A percentile compares a stretch with the other conserved stretches of the same genome.
phyloP scores from a whole-genome alignment of 2,329 filamentous ascomycete species.

The Fusarium gaditjirri region DNA sequence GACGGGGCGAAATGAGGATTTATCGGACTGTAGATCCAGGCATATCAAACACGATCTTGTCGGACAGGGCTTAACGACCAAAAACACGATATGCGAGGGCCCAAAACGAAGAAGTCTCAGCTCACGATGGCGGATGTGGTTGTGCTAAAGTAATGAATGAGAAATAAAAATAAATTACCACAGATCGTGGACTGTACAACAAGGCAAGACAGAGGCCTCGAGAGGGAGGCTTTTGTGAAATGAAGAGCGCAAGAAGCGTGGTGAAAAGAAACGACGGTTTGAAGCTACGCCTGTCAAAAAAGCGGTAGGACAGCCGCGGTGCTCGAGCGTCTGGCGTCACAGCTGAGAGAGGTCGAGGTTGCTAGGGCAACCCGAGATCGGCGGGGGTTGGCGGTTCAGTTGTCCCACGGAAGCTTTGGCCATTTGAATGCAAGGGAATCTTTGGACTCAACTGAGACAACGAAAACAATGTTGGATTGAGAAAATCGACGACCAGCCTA shows the following conservation, averaged over 20 bases:
- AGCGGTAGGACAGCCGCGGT: slow-evolving; percentile 38
- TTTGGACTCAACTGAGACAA: slow-evolving; percentile 16
- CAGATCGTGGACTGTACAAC: slow-evolving; percentile 4
- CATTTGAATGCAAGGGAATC: slow-evolving; percentile 12
- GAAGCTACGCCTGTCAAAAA: slow-evolving; percentile 39
- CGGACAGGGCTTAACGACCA: slow-evolving; percentile 24
- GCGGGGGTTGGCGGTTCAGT: slow-evolving; percentile 25
- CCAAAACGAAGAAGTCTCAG: slow-evolving; percentile 10
- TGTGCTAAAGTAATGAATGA: slow-evolving; percentile 6
- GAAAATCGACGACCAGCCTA: neutral
- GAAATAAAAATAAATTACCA: slow-evolving; percentile 21
- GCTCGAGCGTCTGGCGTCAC: slow-evolving; percentile 30
- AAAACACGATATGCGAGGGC: slow-evolving; percentile 12
- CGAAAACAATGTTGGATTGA: slow-evolving; percentile 6
- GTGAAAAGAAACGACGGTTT: slow-evolving; percentile 25
- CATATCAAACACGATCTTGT: slow-evolving; percentile 38
- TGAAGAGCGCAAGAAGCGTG: slow-evolving; percentile 28
- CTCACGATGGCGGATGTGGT: slow-evolving; percentile 4
- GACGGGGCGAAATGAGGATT: slow-evolving; percentile 14
- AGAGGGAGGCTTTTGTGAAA: slow-evolving; percentile 15
- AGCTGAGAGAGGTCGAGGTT: slow-evolving; percentile 16
- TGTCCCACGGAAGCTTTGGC: slow-evolving; percentile 24
- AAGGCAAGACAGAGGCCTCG: slow-evolving; percentile 25
- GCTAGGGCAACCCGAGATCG: slow-evolving; percentile 25
- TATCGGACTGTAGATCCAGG: slow-evolving; percentile 32